These are phyloP conservation scores for Neopestalotiopsis clavispora DNA, from an alignment of 2,329 filamentous ascomycete genomes.

Conservation along the genomic window DNA sequence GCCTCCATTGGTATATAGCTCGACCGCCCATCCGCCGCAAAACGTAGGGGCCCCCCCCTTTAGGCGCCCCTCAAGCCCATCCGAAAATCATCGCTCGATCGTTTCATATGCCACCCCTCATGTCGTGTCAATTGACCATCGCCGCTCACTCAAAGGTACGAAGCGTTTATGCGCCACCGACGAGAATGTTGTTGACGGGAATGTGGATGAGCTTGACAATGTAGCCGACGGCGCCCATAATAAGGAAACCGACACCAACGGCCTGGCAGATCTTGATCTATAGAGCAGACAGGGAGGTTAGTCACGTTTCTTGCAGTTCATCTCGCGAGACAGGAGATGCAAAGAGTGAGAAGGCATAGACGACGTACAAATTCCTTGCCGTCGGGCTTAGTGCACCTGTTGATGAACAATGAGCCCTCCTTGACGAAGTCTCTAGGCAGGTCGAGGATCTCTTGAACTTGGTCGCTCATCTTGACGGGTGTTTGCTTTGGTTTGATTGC, in stretches of 20 bases:
- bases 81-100: conserved; percentile 1
- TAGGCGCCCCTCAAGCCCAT: not conserved
- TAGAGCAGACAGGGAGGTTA: not conserved
- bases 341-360: not conserved
- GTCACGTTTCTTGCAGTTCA: not conserved
- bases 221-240: conserved; percentile 73
- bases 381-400: conserved; percentile 61
- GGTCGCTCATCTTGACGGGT: conserved; percentile 19
- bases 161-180: conserved; percentile 62
- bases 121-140: not conserved
- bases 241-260: conserved; percentile 71
- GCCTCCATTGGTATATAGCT: not conserved
- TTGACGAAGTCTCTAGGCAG: conserved; percentile 68
- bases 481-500: not conserved
- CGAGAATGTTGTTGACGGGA: conserved; percentile 72
- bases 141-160: not conserved
- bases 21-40: not conserved
- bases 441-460: conserved; percentile 22
- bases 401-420: conserved; percentile 66
- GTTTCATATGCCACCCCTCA: not conserved
- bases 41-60: not conserved
- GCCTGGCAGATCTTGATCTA: conserved; percentile 55
- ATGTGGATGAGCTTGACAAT: conserved; percentile 75
- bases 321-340: not conserved
- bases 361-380: conserved; percentile 2